Percentiles rank a stretch among this genome's conserved stretches.
These are phyloP conservation scores for Claviceps pazoutovae DNA, from an alignment of 2,329 filamentous ascomycete species.

Conservation along the genomic window DNA sequence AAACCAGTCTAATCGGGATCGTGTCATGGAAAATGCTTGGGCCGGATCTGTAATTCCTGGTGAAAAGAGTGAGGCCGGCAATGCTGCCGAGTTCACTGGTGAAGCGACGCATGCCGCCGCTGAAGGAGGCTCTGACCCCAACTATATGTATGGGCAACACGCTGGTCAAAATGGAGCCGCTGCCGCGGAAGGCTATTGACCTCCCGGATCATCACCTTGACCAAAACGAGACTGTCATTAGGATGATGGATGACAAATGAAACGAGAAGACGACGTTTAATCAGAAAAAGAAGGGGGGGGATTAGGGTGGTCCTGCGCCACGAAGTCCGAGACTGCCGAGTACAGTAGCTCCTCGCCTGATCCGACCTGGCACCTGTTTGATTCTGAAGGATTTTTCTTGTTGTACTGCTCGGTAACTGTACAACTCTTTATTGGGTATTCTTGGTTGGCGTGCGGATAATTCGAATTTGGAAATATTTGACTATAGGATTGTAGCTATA, in stretches of 20 bases:
- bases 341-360: not conserved
- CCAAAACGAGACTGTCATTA: not conserved
- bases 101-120: slow-evolving; percentile 24
- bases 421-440: slow-evolving; percentile 3
- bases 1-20: slow-evolving; percentile 26
- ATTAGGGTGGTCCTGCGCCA: not conserved
- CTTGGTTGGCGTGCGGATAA: slow-evolving; percentile 2
- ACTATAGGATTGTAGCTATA: not conserved
- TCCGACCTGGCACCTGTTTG: not conserved
- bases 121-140: slow-evolving; percentile 27
- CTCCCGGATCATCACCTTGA: not conserved
- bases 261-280: not conserved
- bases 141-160: slow-evolving; percentile 42
- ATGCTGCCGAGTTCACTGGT: slow-evolving; percentile 26
- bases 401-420: slow-evolving; percentile 2
- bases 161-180: slow-evolving; percentile 44
- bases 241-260: not conserved
- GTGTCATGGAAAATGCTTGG: slow-evolving; percentile 24
- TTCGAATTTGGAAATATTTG: not conserved
- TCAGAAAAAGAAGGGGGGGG: not conserved
- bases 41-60: slow-evolving; percentile 17
- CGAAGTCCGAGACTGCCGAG: not conserved
- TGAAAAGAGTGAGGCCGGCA: slow-evolving; percentile 18
- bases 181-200: slow-evolving; percentile 36
- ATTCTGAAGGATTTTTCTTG: not conserved